Percentiles rank a stretch among this genome's conserved stretches.
Evolutionary conservation across 805 yeast species (phyloP).

Genomic region (Phaffomyces thermotolerans): DNA sequence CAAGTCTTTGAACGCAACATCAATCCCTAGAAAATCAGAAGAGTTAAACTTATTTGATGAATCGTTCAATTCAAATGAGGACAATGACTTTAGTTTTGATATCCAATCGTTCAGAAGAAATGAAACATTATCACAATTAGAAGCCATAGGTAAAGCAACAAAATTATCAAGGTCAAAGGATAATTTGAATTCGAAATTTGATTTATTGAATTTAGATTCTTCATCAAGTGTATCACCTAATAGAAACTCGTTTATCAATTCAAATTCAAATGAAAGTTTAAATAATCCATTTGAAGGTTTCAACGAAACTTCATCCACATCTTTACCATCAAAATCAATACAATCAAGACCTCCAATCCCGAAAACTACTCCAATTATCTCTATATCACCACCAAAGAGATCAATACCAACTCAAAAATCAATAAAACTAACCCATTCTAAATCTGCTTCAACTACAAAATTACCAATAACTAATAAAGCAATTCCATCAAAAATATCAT

Average conservation of each 20-base stretch:
- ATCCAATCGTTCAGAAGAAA: constrained; percentile 15
- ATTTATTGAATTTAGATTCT: not conserved
- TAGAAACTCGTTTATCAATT: not conserved
- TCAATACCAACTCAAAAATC: not conserved
- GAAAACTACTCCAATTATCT: constrained; percentile 3
- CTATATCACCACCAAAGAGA: constrained; percentile 5
- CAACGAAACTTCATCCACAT: too few relatives aligned
- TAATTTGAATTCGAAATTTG: constrained; percentile 4
- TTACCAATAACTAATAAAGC: not conserved
- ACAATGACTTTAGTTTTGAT: constrained; percentile 16
- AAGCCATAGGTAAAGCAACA: constrained; percentile 19
- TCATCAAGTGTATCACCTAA: not conserved
- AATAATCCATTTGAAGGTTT: too few relatives aligned
- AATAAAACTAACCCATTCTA: not conserved
- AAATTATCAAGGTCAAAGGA: constrained; percentile 10
- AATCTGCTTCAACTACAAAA: not conserved
- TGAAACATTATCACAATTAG: constrained; percentile 21
- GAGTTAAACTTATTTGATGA: constrained; percentile 19
- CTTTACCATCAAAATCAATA: not conserved
- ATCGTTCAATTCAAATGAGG: constrained; percentile 21
- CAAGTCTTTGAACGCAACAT: constrained; percentile 1
- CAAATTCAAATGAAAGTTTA: not conserved
- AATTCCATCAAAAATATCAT: not conserved
- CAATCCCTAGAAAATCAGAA: constrained; percentile 7
- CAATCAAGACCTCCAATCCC: constrained; percentile 7